Percentiles rank a stretch among this genome's conserved stretches.
phyloP scores from a whole-genome alignment of 2,329 filamentous ascomycete genomes.

The Lachnellula arida region DNA sequence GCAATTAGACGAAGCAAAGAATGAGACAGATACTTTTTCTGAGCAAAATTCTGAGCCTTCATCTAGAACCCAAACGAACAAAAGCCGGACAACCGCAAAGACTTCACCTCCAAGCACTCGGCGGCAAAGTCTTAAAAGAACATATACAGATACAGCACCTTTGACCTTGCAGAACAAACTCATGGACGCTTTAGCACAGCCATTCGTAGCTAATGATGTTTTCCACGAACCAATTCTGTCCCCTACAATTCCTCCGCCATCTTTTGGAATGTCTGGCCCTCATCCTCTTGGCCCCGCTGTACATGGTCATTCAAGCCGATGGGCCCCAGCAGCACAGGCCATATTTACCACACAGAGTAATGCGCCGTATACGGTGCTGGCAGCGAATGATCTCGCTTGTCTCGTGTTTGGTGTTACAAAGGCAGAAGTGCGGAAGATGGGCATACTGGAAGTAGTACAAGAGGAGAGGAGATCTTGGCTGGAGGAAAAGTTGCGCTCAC shows the following conservation, averaged over 20 bases:
- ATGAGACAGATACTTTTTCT: conserved; percentile 18
- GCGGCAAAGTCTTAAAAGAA: conserved; percentile 72
- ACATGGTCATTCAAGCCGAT: conserved; percentile 88
- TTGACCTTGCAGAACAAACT: conserved; percentile 76
- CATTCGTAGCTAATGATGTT: conserved; percentile 42
- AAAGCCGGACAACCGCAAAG: conserved; percentile 48
- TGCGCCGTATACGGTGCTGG: conserved; percentile 90
- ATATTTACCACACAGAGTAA: conserved; percentile 95
- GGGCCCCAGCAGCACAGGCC: conserved; percentile 86
- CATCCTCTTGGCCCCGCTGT: conserved; percentile 49
- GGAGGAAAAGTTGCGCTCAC: conserved; percentile 72
- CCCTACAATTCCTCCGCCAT: conserved; percentile 38
- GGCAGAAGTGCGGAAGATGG: conserved; percentile 88
- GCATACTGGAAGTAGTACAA: conserved; percentile 91
- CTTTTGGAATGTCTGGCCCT: conserved; percentile 27
- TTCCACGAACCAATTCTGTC: conserved; percentile 35
- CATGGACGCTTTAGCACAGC: conserved; percentile 78
- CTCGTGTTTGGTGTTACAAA: conserved; percentile 99
- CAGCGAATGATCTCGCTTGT: conserved; percentile 93
- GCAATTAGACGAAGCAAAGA: conserved; percentile 19
- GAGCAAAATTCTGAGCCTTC: conserved; percentile 42
- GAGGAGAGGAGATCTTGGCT: conserved; percentile 86
- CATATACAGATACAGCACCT: conserved; percentile 77
- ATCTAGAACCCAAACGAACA: conserved; percentile 51
- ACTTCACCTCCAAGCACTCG: conserved; percentile 53